Conservation (phyloP, 495 filamentous ascomycete species). For the Xanthoparmelia taractica region DNA sequence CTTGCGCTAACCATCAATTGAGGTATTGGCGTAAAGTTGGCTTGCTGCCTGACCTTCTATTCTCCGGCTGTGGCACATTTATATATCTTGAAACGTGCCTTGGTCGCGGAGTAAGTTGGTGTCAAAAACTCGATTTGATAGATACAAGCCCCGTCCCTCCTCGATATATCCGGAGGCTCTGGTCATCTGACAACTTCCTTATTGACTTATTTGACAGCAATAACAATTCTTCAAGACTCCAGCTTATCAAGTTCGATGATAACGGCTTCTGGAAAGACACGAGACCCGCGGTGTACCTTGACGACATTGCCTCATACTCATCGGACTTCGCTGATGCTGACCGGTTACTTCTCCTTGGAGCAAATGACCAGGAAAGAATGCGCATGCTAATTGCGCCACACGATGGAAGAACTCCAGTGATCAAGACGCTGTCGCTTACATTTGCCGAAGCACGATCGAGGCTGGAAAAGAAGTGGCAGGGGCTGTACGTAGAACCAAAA, state of each 20-base stretch:
- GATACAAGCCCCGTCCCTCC: not conserved
- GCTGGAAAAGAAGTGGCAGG: not conserved
- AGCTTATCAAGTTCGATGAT: not conserved
- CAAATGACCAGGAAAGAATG: not conserved
- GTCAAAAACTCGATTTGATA: not conserved
- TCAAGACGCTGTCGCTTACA: not conserved
- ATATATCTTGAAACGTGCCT: not conserved
- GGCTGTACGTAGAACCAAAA: not conserved
- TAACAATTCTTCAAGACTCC: not conserved
- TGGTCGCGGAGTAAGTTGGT: not conserved
- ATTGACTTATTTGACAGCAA: not conserved
- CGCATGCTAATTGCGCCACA: not conserved
- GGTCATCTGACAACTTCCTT: not conserved
- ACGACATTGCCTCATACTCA: not conserved
- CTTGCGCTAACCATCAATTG: not conserved
- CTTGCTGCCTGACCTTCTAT: not conserved
- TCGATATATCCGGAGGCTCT: not conserved
- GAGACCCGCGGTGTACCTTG: not conserved
- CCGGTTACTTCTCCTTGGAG: constrained; percentile 2
- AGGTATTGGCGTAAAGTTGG: not conserved
- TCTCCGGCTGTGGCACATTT: constrained; percentile 1
- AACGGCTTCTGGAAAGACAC: not conserved
- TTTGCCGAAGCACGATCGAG: not conserved
- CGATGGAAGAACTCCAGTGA: not conserved
- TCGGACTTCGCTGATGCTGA: not conserved